phyloP scores from a whole-genome alignment of 345 rosid species.

The Raphanus raphanistrum region DNA sequence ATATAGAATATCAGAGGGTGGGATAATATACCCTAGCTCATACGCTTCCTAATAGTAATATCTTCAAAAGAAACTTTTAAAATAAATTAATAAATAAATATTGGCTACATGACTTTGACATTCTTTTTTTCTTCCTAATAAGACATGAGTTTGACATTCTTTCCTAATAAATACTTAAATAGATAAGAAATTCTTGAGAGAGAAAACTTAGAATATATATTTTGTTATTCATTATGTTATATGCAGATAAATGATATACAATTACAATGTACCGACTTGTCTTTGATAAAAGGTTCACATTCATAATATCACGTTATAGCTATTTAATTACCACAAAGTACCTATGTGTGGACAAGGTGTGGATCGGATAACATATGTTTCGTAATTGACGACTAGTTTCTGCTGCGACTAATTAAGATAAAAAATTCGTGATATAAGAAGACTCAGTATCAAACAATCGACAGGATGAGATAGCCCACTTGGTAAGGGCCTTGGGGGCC shows the following conservation, averaged over 20 bases:
- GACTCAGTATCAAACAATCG: not conserved
- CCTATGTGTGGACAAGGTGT: constrained; percentile 26
- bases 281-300: constrained; percentile 20
- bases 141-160: constrained; percentile 31
- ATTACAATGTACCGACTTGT: constrained; percentile 10
- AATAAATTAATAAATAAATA: not conserved
- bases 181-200: constrained; percentile 1
- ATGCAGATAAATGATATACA: constrained; percentile 5
- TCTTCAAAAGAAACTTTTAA: constrained; percentile 14
- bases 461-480: no score
- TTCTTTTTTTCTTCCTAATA: not conserved
- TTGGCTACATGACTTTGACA: constrained; percentile 28
- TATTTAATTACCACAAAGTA: constrained; percentile 15
- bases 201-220: not conserved
- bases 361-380: constrained; percentile 3
- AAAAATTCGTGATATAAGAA: not conserved
- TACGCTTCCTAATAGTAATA: constrained; percentile 29
- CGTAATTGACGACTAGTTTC: constrained; percentile 20
- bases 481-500: no score
- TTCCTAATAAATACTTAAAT: constrained; percentile 14
- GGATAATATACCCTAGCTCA: constrained; percentile 28
- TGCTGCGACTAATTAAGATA: not conserved
- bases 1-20: constrained; percentile 33
- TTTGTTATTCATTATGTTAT: constrained; percentile 12
- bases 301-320: constrained; percentile 19